Conservation (phyloP, 176 grass and related monocot species). For the Eragrostis nindensis region DNA sequence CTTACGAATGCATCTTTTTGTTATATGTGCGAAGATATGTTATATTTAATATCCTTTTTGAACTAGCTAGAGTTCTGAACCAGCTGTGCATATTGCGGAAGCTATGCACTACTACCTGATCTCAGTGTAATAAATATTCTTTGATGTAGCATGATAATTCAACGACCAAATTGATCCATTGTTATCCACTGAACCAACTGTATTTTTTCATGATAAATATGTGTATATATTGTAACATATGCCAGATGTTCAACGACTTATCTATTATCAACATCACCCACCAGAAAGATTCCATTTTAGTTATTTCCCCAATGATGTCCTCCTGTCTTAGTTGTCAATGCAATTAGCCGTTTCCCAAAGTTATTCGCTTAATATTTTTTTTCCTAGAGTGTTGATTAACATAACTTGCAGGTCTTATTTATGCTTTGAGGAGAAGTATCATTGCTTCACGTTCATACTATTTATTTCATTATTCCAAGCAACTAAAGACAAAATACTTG, state of each 20-base stretch:
- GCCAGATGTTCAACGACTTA: neutral
- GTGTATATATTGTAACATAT: neutral
- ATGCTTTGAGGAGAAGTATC: neutral
- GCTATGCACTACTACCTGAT: neutral
- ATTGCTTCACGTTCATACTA: neutral
- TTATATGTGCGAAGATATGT: neutral
- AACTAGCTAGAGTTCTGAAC: neutral
- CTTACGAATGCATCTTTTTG: neutral
- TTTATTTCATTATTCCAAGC: neutral
- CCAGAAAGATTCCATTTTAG: constrained; percentile 7
- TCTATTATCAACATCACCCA: neutral
- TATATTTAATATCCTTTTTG: neutral
- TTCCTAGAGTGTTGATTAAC: neutral
- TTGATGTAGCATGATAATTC: neutral
- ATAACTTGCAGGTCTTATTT: neutral
- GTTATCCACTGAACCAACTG: neutral
- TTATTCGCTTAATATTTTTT: neutral
- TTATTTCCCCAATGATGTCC: neutral
- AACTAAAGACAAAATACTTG: neutral
- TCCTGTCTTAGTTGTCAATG: neutral
- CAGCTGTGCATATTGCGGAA: neutral
- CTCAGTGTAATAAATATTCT: neutral
- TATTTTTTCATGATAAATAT: neutral
- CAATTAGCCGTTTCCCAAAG: neutral
- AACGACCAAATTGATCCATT: neutral